These are phyloP conservation scores for Lenzites betulinus DNA, from an alignment of 768 basidiomycete genomes.

Conservation along the genomic window DNA sequence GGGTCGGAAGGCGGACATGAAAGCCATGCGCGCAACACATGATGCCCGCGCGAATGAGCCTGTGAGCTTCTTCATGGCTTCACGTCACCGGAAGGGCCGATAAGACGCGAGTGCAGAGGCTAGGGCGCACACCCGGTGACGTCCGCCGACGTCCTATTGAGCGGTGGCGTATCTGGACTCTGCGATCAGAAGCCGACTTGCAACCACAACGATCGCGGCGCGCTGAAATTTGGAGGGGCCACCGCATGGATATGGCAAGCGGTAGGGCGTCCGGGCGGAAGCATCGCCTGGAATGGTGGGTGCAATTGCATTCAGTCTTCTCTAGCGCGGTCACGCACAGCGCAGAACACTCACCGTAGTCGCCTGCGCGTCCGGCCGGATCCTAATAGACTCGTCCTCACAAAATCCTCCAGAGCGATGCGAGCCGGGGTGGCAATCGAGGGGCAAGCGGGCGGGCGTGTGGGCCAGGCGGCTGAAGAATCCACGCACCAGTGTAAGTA, in stretches of 20 bases:
- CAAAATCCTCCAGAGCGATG: neutral
- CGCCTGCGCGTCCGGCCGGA: neutral
- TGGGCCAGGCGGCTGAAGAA: neutral
- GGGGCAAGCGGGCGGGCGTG: neutral
- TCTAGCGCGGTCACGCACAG: neutral
- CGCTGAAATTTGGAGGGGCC: neutral
- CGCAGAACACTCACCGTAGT: neutral
- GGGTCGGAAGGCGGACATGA: slow-evolving; percentile 13
- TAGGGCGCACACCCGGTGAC: neutral
- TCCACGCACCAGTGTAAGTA: neutral
- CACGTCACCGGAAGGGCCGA: slow-evolving; percentile 4
- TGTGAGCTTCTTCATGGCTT: neutral
- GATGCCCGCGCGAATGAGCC: neutral
- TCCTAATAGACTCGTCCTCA: neutral
- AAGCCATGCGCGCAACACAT: slow-evolving; percentile 10
- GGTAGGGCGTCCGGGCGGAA: neutral
- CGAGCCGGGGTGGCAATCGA: neutral
- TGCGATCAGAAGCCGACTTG: neutral
- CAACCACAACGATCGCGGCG: neutral
- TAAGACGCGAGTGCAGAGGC: neutral
- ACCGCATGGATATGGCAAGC: neutral
- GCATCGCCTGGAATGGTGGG: neutral
- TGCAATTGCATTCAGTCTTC: neutral
- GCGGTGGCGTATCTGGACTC: neutral
- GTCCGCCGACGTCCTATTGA: neutral